These are phyloP conservation scores for Eimeria brunetti DNA, from an alignment of 169 alveolate genomes.

Conservation along the genomic window DNA sequence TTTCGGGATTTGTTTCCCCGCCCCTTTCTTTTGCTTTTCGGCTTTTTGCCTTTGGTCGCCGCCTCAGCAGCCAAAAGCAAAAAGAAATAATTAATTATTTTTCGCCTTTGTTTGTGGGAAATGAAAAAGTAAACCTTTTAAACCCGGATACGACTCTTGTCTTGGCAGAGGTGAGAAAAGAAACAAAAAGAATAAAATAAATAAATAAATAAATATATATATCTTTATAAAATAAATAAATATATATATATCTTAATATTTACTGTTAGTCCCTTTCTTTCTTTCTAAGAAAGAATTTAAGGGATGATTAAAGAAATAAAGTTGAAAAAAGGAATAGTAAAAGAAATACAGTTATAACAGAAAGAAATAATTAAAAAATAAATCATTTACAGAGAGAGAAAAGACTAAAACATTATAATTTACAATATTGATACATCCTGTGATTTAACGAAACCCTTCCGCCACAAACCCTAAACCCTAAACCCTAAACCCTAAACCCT, in stretches of 20 bases:
- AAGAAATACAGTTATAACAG: not conserved
- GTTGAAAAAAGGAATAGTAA: not conserved
- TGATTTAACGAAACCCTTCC: no score
- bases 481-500: not conserved
- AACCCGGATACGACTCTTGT: constrained; percentile 47
- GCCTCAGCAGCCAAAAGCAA: constrained; percentile 43
- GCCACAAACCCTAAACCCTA: no score
- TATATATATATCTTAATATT: no score
- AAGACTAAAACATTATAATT: no score
- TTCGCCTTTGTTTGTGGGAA: constrained; percentile 2
- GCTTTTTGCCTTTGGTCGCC: constrained; percentile 47
- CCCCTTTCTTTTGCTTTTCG: constrained; percentile 70
- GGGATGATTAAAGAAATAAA: not conserved
- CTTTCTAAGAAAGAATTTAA: not conserved
- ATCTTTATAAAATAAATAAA: no score
- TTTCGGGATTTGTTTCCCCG: constrained; percentile 18
- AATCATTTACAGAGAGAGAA: no score
- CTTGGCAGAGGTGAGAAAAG: constrained; percentile 60
- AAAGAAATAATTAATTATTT: constrained; percentile 27
- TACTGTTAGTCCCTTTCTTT: not conserved
- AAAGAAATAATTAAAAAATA: no score
- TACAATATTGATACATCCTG: no score
- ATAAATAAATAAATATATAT: no score
- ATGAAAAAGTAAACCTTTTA: constrained; percentile 5
- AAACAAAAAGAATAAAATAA: no score